phyloP scores from a whole-genome alignment of 192 early-diverging fungal genomes.

The Coemansia sp. region DNA sequence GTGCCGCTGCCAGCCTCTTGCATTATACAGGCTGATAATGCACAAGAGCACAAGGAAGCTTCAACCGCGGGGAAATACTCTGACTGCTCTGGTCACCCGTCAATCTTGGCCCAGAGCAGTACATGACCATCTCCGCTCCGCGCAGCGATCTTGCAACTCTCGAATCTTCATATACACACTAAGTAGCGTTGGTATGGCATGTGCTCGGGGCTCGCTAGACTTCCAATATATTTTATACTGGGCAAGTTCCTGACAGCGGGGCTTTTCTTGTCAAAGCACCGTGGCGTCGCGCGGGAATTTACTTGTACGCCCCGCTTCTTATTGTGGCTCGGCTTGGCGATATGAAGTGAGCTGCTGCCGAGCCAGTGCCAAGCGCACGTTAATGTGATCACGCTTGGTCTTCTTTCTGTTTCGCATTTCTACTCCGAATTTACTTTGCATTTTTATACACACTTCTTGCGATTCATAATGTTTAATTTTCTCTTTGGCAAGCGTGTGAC shows the following conservation, averaged over 20 bases:
- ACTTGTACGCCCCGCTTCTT: neutral
- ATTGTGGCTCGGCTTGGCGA: neutral
- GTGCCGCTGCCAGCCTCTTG: neutral
- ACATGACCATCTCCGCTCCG: neutral
- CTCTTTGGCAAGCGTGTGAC: slow-evolving; percentile 80
- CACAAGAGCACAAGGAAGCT: neutral
- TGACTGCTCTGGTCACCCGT: neutral
- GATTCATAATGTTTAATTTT: slow-evolving; percentile 58
- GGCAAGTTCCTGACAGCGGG: neutral
- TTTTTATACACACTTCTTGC: neutral
- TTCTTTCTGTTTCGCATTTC: neutral
- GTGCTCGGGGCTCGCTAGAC: neutral
- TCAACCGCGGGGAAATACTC: slow-evolving; percentile 7
- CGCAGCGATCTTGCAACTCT: neutral
- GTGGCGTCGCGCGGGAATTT: neutral
- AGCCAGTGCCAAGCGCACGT: neutral
- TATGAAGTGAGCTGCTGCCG: neutral
- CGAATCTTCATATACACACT: neutral
- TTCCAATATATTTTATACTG: neutral
- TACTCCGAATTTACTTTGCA: neutral
- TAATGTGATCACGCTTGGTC: neutral
- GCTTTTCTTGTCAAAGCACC: neutral
- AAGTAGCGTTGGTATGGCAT: neutral
- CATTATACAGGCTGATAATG: neutral
- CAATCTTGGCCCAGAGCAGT: too few relatives aligned